Base-by-base conservation (phyloP, 495 filamentous ascomycete species). In the Platismatia glauca region DNA sequence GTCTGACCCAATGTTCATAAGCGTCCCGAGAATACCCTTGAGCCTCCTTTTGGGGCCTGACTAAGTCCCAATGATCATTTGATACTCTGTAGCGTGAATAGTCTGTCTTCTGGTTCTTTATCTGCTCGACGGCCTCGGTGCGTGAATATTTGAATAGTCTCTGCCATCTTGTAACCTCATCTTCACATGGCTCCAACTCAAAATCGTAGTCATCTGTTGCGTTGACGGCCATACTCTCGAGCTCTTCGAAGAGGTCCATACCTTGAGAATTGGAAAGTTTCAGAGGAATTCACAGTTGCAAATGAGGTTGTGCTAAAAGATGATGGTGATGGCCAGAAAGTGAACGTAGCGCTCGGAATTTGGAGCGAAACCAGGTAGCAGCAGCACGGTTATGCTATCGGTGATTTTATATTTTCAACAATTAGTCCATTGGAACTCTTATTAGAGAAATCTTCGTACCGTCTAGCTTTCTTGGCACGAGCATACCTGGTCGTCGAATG, bases 211-310 rank as follows among this genome's bases (percentile, higher is more conserved):
- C 46, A 7, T 65, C 50, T 37, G 55, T n/a, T 56, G 56, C 44
- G 27, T 58, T 66, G 9, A 57, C 48, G 16, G 67, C 69, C 67
- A 71, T 61, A 53, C 57, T 64, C 59, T 71, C 69, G 4, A 71
- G 61, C 52, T 71, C 69, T 37, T 62, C 44, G 27, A 69, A 55
- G 24, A 67, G 38, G 16, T 71, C 60, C 69, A 78, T 75, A 22
- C 16, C 39, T 22, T 15, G 46, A 7, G 16, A 7, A 24, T 46
- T 22, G 20, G n/a, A 24, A 24, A 13, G n/a, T 22, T 46, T 20
- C 18, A 43, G 18, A 18, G 15, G 39, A 7, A 43, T 18, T 43
- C 15, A 43, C 12, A 9, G 37, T 15, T 38, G 37, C 37, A 38
- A 38, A 38, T 38, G 7, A 15, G 37, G 37, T 15, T 43, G 18